Conservation (phyloP, 768 basidiomycete species). For the Cystofilobasidium bisporidii region DNA sequence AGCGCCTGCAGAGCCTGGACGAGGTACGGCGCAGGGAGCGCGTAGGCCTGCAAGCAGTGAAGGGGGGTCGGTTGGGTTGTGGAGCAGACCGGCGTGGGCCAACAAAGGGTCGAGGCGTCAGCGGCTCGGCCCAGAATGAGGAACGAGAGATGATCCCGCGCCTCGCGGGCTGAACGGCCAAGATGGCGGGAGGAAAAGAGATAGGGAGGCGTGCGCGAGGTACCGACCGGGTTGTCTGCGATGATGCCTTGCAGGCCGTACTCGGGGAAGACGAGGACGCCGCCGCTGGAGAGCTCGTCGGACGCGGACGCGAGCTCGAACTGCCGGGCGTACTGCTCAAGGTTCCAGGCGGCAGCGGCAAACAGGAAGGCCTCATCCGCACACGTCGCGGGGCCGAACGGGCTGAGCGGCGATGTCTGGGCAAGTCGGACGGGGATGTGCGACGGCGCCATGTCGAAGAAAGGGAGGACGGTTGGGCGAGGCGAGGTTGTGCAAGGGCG, state of each 20-base stretch:
- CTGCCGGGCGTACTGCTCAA: background rate
- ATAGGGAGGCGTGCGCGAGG: no score
- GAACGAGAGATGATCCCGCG: no score
- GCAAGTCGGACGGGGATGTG: constrained; percentile 11
- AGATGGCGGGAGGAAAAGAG: no score
- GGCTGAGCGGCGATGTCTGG: constrained; percentile 11
- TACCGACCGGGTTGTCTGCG: constrained; percentile 1
- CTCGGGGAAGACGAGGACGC: constrained; percentile 16
- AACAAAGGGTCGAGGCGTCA: background rate
- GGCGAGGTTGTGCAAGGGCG: no score
- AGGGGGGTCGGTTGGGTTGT: background rate
- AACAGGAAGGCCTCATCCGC: constrained; percentile 4
- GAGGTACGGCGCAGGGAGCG: background rate
- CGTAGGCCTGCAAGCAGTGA: background rate
- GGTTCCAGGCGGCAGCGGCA: background rate
- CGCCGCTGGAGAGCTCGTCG: background rate
- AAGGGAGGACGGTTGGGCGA: no score
- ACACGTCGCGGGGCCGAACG: background rate
- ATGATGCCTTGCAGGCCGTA: constrained; percentile 19
- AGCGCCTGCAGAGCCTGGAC: background rate
- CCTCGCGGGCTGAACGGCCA: no score
- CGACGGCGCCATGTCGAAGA: background rate
- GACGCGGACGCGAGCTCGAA: background rate
- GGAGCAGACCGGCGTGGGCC: no score
- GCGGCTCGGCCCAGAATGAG: no score